phyloP scores from a whole-genome alignment of 2,329 filamentous ascomycete genomes.

The Didymellaceae sp. region DNA sequence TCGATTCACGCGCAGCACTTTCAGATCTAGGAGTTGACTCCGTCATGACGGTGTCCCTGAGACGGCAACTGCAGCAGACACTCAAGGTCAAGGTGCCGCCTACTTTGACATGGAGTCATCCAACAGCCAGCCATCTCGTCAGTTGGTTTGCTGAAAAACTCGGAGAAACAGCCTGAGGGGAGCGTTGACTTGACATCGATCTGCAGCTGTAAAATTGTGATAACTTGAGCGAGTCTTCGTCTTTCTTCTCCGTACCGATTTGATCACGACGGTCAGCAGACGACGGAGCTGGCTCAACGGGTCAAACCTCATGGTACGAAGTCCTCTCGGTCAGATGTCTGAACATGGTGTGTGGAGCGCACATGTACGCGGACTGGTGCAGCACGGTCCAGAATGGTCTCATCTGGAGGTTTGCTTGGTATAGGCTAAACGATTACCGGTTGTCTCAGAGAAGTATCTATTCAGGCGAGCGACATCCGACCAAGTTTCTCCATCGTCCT shows the following conservation, averaged over 20 bases:
- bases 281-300: too few relatives aligned
- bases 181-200: neutral
- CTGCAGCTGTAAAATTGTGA: too few relatives aligned
- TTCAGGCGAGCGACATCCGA: neutral
- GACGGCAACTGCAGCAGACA: constrained; percentile 42
- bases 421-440: neutral
- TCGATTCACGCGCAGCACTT: constrained; percentile 43
- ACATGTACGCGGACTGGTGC: neutral
- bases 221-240: too few relatives aligned
- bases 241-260: too few relatives aligned
- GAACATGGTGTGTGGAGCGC: neutral
- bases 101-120: constrained; percentile 50
- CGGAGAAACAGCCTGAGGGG: constrained; percentile 1
- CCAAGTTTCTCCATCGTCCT: neutral
- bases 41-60: constrained; percentile 48
- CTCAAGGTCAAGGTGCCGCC: constrained; percentile 47
- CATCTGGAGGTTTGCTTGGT: neutral
- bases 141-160: constrained; percentile 43
- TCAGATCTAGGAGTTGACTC: constrained; percentile 49
- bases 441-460: neutral
- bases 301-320: too few relatives aligned
- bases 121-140: constrained; percentile 47
- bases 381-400: neutral
- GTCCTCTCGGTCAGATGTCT: neutral
- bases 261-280: too few relatives aligned